These are phyloP conservation scores for Pyrenophora seminiperda DNA, from an alignment of 2,329 filamentous ascomycete species.

Conservation along the genomic window DNA sequence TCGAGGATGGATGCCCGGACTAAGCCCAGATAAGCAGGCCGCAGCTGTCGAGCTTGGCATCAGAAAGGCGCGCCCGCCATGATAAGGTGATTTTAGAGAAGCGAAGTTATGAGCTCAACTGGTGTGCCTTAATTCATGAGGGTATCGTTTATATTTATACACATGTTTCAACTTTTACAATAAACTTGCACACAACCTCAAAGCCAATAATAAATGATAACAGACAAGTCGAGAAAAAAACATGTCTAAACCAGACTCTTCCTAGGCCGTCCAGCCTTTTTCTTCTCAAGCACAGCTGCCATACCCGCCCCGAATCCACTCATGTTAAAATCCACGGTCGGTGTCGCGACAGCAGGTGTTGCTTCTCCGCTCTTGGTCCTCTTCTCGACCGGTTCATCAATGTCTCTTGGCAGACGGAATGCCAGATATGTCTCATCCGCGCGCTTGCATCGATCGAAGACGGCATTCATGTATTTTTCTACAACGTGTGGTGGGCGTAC, in stretches of 20 bases:
- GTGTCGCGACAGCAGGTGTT: conserved; percentile 27
- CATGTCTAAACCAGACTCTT: conserved; percentile 26
- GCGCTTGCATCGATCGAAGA: conserved; percentile 61
- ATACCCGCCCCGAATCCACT: conserved; percentile 10
- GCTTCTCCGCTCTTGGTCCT: conserved; percentile 26
- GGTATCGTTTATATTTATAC: conserved; percentile 22
- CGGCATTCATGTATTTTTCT: conserved; percentile 47
- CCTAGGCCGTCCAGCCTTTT: conserved; percentile 32
- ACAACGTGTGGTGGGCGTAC: conserved; percentile 54
- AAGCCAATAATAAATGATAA: no score
- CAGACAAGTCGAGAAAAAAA: no score
- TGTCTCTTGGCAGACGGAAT: conserved; percentile 57
- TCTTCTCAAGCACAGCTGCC: conserved; percentile 23
- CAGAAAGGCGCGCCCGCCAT: conserved; percentile 9
- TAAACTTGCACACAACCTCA: no score
- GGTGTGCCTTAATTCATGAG: no score
- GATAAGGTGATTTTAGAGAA: not conserved
- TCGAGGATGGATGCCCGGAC: not conserved
- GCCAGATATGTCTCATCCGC: conserved; percentile 62
- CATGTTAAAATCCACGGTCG: conserved; percentile 25
- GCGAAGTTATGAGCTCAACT: no score
- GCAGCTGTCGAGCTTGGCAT: conserved; percentile 11
- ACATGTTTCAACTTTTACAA: not conserved
- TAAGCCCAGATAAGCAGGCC: conserved; percentile 9
- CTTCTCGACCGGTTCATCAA: conserved; percentile 32